Conservation (phyloP, 139 green algal species). For the Zygnema circumcarinatum region DNA sequence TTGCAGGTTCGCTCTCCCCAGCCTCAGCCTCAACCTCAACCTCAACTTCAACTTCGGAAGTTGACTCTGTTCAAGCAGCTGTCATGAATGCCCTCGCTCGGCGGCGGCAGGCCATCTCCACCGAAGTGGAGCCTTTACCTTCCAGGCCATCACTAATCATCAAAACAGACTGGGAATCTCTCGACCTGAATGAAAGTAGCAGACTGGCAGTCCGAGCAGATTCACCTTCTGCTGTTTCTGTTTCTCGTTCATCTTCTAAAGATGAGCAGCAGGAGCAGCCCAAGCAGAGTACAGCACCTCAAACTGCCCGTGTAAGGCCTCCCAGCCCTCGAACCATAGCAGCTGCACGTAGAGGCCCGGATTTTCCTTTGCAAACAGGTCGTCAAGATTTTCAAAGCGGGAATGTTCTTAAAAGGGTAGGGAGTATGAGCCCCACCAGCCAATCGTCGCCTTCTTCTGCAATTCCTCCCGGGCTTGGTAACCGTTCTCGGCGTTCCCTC, state of each 20-base stretch:
- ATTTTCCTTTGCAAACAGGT: too few species aligned
- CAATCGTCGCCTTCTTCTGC: background rate
- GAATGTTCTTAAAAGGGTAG: too few species aligned
- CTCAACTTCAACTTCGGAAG: background rate
- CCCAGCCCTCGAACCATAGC: background rate
- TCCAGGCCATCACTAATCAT: background rate
- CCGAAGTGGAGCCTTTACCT: background rate
- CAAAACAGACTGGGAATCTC: background rate
- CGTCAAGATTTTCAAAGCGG: too few species aligned
- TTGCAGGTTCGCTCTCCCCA: constrained; percentile 17
- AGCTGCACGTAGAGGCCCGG: too few species aligned
- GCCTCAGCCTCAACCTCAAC: background rate
- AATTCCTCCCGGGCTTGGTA: background rate
- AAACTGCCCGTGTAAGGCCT: background rate
- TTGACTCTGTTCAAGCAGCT: background rate
- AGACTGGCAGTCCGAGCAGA: too few species aligned
- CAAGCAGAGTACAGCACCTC: background rate
- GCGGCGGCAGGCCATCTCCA: background rate
- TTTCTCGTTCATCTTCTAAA: too few species aligned
- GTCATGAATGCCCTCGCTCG: background rate
- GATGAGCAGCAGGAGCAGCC: background rate
- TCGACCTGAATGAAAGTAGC: too few species aligned
- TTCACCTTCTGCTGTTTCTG: too few species aligned
- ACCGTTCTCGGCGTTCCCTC: background rate
- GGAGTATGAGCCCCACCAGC: background rate